A percentile compares a stretch with the other conserved stretches of the same genome.
Conservation (phyloP, 2,329 filamentous ascomycete species). For the Nothopassalora personata region DNA sequence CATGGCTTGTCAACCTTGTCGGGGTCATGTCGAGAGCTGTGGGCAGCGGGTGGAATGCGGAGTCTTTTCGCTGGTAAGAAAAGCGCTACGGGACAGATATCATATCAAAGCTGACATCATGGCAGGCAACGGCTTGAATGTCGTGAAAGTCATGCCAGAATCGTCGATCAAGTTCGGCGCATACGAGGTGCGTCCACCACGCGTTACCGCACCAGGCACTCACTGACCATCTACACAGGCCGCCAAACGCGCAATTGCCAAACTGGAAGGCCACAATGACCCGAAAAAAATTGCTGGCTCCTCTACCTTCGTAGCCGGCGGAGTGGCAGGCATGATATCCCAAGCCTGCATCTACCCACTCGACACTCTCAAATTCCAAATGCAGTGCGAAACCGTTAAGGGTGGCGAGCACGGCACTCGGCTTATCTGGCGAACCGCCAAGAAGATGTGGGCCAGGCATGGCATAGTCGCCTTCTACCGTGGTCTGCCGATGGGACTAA, state of each 20-base stretch:
- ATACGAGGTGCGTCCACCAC: slow-evolving; percentile 62
- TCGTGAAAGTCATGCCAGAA: slow-evolving; percentile 97
- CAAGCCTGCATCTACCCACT: slow-evolving; percentile 95
- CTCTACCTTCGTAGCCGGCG: slow-evolving; percentile 87
- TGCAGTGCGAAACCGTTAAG: slow-evolving; percentile 90
- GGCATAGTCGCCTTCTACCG: slow-evolving; percentile 77
- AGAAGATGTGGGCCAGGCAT: slow-evolving; percentile 77
- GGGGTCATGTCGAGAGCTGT: slow-evolving; percentile 71
- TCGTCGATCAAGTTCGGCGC: slow-evolving; percentile 97
- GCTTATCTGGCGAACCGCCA: slow-evolving; percentile 74
- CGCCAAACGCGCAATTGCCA: slow-evolving; percentile 79
- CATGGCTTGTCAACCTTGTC: slow-evolving; percentile 65
- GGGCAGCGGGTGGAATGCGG: slow-evolving; percentile 76
- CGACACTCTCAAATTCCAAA: slow-evolving; percentile 75
- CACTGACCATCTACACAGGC: slow-evolving; percentile 45
- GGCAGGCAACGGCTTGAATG: slow-evolving; percentile 88
- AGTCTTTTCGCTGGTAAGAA: slow-evolving; percentile 85
- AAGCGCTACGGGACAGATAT: background rate
- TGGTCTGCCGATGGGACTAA: slow-evolving; percentile 83
- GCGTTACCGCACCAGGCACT: no score
- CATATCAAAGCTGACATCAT: background rate
- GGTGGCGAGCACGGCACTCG: slow-evolving; percentile 78
- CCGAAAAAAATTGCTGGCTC: slow-evolving; percentile 70
- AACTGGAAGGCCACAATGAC: slow-evolving; percentile 82
- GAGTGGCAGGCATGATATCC: slow-evolving; percentile 86